Base-by-base conservation (phyloP, 495 filamentous ascomycete species). In the Neurospora pannonica region DNA sequence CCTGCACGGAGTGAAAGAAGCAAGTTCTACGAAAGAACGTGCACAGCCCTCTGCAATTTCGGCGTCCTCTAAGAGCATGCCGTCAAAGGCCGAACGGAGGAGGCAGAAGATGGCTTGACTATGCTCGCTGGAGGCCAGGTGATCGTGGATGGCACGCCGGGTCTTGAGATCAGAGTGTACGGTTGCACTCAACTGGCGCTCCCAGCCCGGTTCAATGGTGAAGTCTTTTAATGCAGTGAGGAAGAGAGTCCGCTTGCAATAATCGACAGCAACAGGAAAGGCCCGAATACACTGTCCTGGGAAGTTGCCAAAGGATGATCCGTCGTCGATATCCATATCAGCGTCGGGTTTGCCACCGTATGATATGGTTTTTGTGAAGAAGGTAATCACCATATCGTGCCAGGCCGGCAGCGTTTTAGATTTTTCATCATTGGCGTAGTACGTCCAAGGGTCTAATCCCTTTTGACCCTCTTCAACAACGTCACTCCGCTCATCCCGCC, bases 401-500 rank as follows among this genome's bases (percentile, higher is more conserved):
- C 86, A 89, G 40, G 85, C 81, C 0, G 87, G 87, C 24, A 88
- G 74, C 38, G 75, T 74, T 17, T 75, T 76, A 1, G 76, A 73
- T 73, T 79, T 81, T 38, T 84, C 82, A 2, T 80, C 77, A 38
- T 81, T 81, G 73, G 75, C 83, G 72, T 80, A 84, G 71, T 84
- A 85, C 70, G 79, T 86, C 87, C 85, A 88, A 1, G 83, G 86
- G 74, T 87, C 91, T 2, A 97, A 87, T 3, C 96, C 96, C 80
- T 95, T 94, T 73, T 89, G 92, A 3, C 93, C 96, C 82, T 99
- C 95, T 80, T 98, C 96, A 0, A 93, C 81, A 0, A 97, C 89
- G 78, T 98, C 95, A 48, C 91, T 91, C 70, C 92, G 87, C 77
- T 93, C 90, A 40, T 86, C 84, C 5, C 85, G 83, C 2, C 87